These are phyloP conservation scores for Kregervanrija delftensis DNA, from an alignment of 805 yeast genomes.

Conservation along the genomic window DNA sequence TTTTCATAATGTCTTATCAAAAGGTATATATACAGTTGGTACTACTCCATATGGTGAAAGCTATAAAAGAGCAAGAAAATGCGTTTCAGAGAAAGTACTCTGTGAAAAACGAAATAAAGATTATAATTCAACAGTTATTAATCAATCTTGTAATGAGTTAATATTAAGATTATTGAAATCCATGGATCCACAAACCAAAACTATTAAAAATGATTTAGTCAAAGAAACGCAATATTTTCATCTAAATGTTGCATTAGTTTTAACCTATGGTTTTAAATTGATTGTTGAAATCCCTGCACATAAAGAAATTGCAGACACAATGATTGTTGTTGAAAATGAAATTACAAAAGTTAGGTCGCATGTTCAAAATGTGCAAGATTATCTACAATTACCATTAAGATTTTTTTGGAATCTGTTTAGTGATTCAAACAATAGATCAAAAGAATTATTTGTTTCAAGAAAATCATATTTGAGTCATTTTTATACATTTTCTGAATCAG, in stretches of 20 bases:
- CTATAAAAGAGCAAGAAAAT: conserved; percentile 41
- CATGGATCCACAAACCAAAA: conserved; percentile 1
- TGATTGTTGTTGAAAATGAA: conserved; percentile 47
- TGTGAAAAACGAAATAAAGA: conserved; percentile 30
- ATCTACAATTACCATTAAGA: conserved; percentile 38
- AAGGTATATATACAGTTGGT: conserved; percentile 56
- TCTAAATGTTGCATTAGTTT: conserved; percentile 39
- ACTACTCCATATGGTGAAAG: conserved; percentile 53
- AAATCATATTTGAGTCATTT: conserved; percentile 42
- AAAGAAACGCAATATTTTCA: conserved; percentile 42
- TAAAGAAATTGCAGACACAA: conserved; percentile 38
- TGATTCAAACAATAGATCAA: conserved; percentile 12
- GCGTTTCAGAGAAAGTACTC: conserved; percentile 36
- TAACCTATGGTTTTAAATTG: conserved; percentile 47
- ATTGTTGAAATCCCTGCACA: conserved; percentile 37
- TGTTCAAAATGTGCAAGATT: conserved; percentile 48
- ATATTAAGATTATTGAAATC: conserved; percentile 11
- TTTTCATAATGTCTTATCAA: conserved; percentile 56
- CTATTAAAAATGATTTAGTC: conserved; percentile 13
- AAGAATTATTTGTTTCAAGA: conserved; percentile 35
- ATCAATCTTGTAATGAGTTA: conserved; percentile 30
- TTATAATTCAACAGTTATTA: conserved; percentile 29
- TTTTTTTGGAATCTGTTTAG: conserved; percentile 12
- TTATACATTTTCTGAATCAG: conserved; percentile 19
- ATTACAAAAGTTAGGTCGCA: conserved; percentile 55